These are phyloP conservation scores for Rhodotorula sp. DNA, from an alignment of 1,284 basidiomycete genomes.

Conservation along the genomic window DNA sequence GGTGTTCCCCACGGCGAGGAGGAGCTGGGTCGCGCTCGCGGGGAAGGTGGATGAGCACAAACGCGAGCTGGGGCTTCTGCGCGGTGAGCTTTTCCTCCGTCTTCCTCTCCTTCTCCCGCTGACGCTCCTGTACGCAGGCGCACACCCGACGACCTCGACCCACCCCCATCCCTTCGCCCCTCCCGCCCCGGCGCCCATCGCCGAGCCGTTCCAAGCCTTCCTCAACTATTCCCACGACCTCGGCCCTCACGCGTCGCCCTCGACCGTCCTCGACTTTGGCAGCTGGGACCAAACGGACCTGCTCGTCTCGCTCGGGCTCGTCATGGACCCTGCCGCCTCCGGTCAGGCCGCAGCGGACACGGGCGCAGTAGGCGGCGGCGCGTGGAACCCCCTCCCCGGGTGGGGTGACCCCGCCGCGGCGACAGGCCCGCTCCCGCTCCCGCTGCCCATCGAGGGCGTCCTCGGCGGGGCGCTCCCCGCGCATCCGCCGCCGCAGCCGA, in stretches of 20 bases:
- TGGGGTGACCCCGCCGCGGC: background rate
- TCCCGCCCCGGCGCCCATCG: background rate
- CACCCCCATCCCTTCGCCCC: background rate
- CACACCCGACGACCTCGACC: slow-evolving; percentile 8
- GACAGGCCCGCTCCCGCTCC: background rate
- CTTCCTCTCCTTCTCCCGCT: background rate
- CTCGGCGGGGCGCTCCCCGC: background rate
- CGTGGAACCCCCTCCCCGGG: background rate
- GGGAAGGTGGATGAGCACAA: slow-evolving; percentile 24
- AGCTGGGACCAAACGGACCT: slow-evolving; percentile 40
- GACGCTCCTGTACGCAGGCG: background rate
- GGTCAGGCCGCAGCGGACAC: background rate
- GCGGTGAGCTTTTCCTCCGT: slow-evolving; percentile 5
- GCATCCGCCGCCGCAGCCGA: background rate
- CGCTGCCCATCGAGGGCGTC: slow-evolving; percentile 13
- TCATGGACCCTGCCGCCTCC: slow-evolving; percentile 1
- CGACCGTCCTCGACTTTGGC: slow-evolving; percentile 35
- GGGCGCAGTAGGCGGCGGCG: background rate
- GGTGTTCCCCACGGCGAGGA: slow-evolving; percentile 3
- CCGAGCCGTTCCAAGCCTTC: slow-evolving; percentile 39
- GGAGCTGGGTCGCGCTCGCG: background rate
- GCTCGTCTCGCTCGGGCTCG: slow-evolving; percentile 36
- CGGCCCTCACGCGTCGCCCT: slow-evolving; percentile 13
- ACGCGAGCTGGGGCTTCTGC: slow-evolving; percentile 11
- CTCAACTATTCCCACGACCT: slow-evolving; percentile 28